phyloP scores from a whole-genome alignment of 352 stramenopile species.

The Phytophthora podocarpi region DNA sequence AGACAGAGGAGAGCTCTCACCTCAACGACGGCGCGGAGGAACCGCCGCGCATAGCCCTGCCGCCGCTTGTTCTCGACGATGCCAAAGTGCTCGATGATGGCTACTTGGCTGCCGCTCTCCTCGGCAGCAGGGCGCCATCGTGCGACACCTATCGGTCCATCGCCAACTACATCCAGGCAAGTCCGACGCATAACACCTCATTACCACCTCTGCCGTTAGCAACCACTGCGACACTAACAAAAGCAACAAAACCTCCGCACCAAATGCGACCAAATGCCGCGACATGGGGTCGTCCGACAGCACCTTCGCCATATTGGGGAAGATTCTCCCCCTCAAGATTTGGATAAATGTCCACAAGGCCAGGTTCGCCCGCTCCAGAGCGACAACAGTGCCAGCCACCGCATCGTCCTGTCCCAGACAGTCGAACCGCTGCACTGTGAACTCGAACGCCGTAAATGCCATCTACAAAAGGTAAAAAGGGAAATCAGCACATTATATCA shows the following conservation, averaged over 20 bases:
- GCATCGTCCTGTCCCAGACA: slow-evolving; percentile 40
- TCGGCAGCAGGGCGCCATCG: slow-evolving; percentile 49
- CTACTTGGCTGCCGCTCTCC: slow-evolving; percentile 47
- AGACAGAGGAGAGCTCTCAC: slow-evolving; percentile 20
- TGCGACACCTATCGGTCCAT: slow-evolving; percentile 65
- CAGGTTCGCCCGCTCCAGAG: slow-evolving; percentile 29
- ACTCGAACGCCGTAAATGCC: slow-evolving; percentile 42
- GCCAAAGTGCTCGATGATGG: slow-evolving; percentile 65
- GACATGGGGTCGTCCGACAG: slow-evolving; percentile 42
- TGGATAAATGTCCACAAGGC: slow-evolving; percentile 57
- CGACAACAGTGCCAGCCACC: slow-evolving; percentile 25
- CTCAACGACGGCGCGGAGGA: slow-evolving; percentile 59
- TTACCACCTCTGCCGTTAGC: slow-evolving; percentile 6
- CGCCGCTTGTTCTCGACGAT: slow-evolving; percentile 57
- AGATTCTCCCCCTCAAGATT: slow-evolving; percentile 59
- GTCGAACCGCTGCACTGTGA: slow-evolving; percentile 60
- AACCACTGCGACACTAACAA: background rate
- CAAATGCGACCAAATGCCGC: slow-evolving; percentile 67
- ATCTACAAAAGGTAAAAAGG: slow-evolving; percentile 29
- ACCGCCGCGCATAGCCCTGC: slow-evolving; percentile 54
- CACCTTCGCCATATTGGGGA: slow-evolving; percentile 31
- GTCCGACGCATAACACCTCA: slow-evolving; percentile 9
- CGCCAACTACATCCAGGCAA: slow-evolving; percentile 48
- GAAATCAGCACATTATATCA: background rate
- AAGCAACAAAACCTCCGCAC: slow-evolving; percentile 35